Base-by-base conservation (phyloP, 768 basidiomycete genomes). In the Chiua virens region DNA sequence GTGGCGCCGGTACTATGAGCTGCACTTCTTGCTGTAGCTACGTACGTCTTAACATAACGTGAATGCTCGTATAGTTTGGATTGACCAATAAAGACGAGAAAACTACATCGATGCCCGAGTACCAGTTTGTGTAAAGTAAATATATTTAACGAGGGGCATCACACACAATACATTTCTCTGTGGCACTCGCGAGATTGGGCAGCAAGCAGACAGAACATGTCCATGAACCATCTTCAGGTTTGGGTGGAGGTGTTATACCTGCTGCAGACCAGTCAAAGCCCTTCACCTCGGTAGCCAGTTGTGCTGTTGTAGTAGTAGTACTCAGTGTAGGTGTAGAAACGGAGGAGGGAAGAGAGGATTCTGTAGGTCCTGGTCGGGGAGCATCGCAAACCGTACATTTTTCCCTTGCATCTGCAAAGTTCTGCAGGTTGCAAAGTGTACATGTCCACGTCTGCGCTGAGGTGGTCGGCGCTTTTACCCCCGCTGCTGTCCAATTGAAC, bases 401-500 rank as follows among this genome's bases (percentile, higher is more conserved):
- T 28, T 74, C 73, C 42, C 57, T 67, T 15, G 67, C 74, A 21
- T 56, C 60, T 4, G 58, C 68, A 4, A 73, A 62, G 48, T 75
- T 79, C 43, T 61, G 59, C 32, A 76, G 58, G 62, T 68, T 71
- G 53, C 89, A 91, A 4, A 65, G 57, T 1, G 65, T 67, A 61
- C 87, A 90, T 15, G 56, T 78, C 87, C 87, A 89, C n/a, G 54
- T 58, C 41, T 57, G 61, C 6, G 52, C 47, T 18, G 57, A 23
- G 30, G 55, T 47, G 14, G 59, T 54, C 6, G 82, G 78, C 3
- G 75, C 64, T 55, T 79, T 83, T 48, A 79, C 63, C 4, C 83
- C 86, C 1, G 83, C 83, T 10, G 81, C 83, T 2, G 76, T 72
- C 79, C 81, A 87, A 58, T 86, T 73, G 57, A 87, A 87, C 28